Conservation (phyloP, 2,329 filamentous ascomycete species). For the Botrytis tulipae region DNA sequence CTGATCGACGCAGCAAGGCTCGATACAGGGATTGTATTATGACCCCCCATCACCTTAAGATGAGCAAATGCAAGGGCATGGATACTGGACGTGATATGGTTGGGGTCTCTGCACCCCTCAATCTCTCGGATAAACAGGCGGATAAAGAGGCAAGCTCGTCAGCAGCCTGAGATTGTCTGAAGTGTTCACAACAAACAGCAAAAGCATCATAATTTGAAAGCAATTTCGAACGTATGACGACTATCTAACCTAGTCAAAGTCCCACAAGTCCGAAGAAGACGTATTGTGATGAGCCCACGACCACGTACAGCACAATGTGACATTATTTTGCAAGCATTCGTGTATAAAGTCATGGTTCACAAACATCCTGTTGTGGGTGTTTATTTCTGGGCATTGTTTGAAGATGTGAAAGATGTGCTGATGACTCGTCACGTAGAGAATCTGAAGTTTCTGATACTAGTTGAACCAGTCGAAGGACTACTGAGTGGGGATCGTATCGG, state of each 20-base stretch:
- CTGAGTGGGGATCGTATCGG: slow-evolving; percentile 15
- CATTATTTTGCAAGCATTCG: slow-evolving; percentile 11
- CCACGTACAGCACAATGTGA: slow-evolving; percentile 12
- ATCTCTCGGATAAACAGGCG: slow-evolving; percentile 24
- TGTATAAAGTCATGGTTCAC: slow-evolving; percentile 15
- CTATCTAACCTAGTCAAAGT: slow-evolving; percentile 15
- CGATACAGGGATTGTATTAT: slow-evolving; percentile 15
- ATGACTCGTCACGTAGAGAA: slow-evolving; percentile 16
- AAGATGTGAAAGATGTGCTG: slow-evolving; percentile 14
- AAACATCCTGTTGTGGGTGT: slow-evolving; percentile 11
- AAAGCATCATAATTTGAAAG: slow-evolving; percentile 10
- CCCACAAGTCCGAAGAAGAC: slow-evolving; percentile 15
- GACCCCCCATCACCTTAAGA: slow-evolving; percentile 22
- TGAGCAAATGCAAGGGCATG: slow-evolving; percentile 22
- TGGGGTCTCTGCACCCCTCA: slow-evolving; percentile 22
- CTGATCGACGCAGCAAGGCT: slow-evolving; percentile 20
- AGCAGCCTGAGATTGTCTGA: slow-evolving; percentile 18
- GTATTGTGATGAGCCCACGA: slow-evolving; percentile 9
- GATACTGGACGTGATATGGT: slow-evolving; percentile 19
- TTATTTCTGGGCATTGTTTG: slow-evolving; percentile 21
- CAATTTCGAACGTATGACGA: slow-evolving; percentile 10
- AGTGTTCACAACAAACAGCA: slow-evolving; percentile 3
- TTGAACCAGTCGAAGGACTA: background rate
- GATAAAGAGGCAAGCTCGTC: slow-evolving; percentile 20
- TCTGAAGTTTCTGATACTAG: background rate